These are phyloP conservation scores for Solanum chacoense DNA, from an alignment of 305 asterid species.

Conservation along the genomic window DNA sequence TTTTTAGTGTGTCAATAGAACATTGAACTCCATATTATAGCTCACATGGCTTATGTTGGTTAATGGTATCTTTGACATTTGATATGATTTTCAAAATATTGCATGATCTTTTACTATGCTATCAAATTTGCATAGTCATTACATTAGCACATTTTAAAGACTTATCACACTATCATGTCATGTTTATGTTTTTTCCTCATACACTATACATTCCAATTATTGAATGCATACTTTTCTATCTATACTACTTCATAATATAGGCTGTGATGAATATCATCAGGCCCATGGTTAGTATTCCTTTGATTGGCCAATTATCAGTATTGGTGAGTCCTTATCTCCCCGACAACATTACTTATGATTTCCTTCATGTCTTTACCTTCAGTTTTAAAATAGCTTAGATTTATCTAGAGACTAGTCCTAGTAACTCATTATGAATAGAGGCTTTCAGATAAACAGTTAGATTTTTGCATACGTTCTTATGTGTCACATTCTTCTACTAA, in stretches of 20 bases:
- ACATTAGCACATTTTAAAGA: neutral
- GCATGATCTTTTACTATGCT: neutral
- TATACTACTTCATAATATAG: neutral
- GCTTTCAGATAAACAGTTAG: neutral
- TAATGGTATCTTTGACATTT: neutral
- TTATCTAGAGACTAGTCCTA: neutral
- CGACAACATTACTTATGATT: neutral
- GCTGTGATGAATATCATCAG: neutral
- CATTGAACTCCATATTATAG: neutral
- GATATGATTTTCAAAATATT: neutral
- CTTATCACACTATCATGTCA: neutral
- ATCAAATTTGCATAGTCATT: neutral
- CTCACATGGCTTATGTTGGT: neutral
- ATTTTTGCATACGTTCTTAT: neutral
- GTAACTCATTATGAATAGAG: neutral
- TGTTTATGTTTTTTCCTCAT: neutral
- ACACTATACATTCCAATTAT: neutral
- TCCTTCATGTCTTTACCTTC: neutral
- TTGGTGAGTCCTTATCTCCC: neutral
- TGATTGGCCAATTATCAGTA: neutral
- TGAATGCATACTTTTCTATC: neutral
- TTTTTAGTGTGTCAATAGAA: neutral
- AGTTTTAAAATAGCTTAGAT: neutral
- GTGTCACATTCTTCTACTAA: neutral
- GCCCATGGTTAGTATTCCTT: neutral